These are phyloP conservation scores for Pleurotus sapidus DNA, from an alignment of 768 basidiomycete species.

Conservation along the genomic window DNA sequence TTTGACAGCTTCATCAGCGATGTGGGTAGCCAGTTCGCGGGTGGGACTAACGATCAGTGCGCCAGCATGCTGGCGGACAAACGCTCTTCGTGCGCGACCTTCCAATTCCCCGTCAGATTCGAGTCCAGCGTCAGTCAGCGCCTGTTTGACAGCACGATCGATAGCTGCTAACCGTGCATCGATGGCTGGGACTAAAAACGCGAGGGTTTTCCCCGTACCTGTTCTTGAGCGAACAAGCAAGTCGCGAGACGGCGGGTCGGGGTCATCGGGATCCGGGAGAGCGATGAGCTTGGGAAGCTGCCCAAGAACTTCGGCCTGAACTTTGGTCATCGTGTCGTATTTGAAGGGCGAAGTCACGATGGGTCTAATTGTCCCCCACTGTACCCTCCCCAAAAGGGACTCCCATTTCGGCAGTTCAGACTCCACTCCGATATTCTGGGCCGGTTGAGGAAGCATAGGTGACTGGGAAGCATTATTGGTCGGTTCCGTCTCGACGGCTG, in stretches of 20 bases:
- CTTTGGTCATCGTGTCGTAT: constrained; percentile 73
- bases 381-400: constrained; percentile 34
- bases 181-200: constrained; percentile 86
- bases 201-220: constrained; percentile 87
- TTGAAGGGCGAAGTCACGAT: constrained; percentile 65
- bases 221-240: constrained; percentile 85
- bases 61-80: constrained; percentile 53
- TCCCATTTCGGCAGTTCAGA: constrained; percentile 28
- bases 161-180: constrained; percentile 69
- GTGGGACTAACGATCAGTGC: constrained; percentile 86
- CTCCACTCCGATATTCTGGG: neutral
- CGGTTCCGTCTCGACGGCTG: neutral
- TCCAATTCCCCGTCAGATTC: constrained; percentile 25
- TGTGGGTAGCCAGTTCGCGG: constrained; percentile 86
- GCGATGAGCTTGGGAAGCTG: constrained; percentile 68
- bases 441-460: constrained; percentile 1
- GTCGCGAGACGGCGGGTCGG: constrained; percentile 46
- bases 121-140: constrained; percentile 40
- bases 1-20: constrained; percentile 77
- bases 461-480: neutral
- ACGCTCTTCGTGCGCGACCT: constrained; percentile 27
- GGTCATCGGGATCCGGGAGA: constrained; percentile 39
- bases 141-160: constrained; percentile 37
- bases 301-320: constrained; percentile 77
- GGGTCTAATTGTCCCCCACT: constrained; percentile 47